Evolutionary conservation across 305 asterid genomes (phyloP), one percentile per base, ranked within the genome.

Genomic region (Solanum hybrid): DNA sequence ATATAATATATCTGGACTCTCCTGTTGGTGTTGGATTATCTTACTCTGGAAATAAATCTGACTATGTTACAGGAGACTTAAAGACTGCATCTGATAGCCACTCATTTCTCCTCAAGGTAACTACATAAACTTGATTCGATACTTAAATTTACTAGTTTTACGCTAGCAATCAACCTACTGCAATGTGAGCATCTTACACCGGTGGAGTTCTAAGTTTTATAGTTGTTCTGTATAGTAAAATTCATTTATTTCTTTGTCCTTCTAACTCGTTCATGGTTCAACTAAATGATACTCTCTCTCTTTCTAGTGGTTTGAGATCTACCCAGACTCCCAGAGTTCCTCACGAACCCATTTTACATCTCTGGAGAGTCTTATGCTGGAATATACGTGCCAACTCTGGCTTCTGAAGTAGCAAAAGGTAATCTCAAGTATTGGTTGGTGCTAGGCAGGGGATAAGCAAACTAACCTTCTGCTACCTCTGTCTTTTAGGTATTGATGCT

Each of bases 1-100:
- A 86, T 88, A 78, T 96, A 34, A 51, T 97, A 89, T 97, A 97
- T 93, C 89, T 97, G 90, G 99, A 96, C 82, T 95, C 99, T 90
- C 99, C 99, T 5, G 93, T 98, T 84, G 99, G 99, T 14, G 98
- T 96, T 92, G 99, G 99, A 87, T 92, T 92, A 0, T 97, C 99
- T 34, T 97, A 94, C 95, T 95, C 99, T 1, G 29, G 1, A 90
- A 64, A 96, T 88, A 40, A 64, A 85, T 92, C 98, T 4, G 99
- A 97, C 90, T 96, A 97, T 90, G 60, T 10, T 14, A 97, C 99
- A 6, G 95, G 97, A 78, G 99, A 97, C 92, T 88, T 92, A 35
- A 92, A 95, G 92, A 96, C 98, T 88, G 98, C 99, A 87, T 89
- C 92, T 5, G 99, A 97, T 89, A 94, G 98, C 26, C 98, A 96